Evolutionary conservation across 2,329 filamentous ascomycete species (phyloP), one percentile per base, ranked within the genome.

Genomic region (Pseudogymnoascus sp.): DNA sequence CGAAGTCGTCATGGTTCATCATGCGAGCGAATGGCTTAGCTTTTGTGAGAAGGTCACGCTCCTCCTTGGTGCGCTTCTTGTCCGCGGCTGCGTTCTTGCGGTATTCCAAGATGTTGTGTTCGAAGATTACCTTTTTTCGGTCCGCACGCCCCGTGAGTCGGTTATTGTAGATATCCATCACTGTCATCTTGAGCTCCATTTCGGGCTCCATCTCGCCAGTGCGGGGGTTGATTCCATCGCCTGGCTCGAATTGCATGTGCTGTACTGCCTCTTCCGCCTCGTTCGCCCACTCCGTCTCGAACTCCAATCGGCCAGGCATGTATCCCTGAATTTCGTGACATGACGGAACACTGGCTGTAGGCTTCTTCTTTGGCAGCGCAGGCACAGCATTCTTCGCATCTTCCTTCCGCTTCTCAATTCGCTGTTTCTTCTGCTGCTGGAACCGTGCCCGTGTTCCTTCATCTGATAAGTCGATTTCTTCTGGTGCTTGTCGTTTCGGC

Each of bases 251-350:
- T 68, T 96, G 90, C 93, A 99, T 98, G 68, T 96, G 88, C 75
- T 99, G 95, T 1, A 99, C 95, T 0, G 93, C 93, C 77, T 98
- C 96, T 78, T 99, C 95, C 0, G 95, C 95, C 72, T 99, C 95
- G 72, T 99, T 99, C 72, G 93, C 90, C 74, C 96, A 95, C 72
- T 99, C 95, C 0, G 91, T 97, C 80, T 99, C 95, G 68, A 99
- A 99, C 73, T 99, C 95, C 68, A 99, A 78, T 43, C 95, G 92
- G 51, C 95, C 95, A 2, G 95, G 95, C 95, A 99, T 99, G 75
- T 96, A 99, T 2, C 95, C 95, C 76, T 97, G 92, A 39, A 99
- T 95, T 77, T 99, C 95, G 79, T 99, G 95, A 75, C 95, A 99
- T 36, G 92, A 89, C 0, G 95, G 95, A 2, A 97, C 92, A 79